Evolutionary conservation across 176 grass and related monocot genomes (phyloP), one percentile per base, ranked within the genome.

Genomic region (Zoysia pacifica): DNA sequence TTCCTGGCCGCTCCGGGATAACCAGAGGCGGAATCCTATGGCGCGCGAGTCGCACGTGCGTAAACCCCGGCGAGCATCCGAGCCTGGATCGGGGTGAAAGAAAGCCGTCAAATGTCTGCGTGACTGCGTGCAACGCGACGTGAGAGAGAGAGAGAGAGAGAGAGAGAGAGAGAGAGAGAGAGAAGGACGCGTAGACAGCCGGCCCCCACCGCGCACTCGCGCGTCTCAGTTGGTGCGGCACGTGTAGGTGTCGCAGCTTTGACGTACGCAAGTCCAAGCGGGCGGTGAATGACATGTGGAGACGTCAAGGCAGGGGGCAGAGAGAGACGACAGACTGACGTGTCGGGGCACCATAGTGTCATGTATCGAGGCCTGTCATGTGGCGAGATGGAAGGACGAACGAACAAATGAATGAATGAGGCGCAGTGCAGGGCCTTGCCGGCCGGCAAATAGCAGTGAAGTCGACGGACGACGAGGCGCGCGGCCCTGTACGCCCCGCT

Each of bases 181-280:
- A 28, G 28, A 28, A 28, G 28, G 28, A 28, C 1, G 49, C 9
- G 79, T 20, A 39, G 39, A 40, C 6, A 69, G 2, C 6, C 53
- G 36, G 48, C 44, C 16, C 68, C 68, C 16, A 47, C 54, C 53
- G 13, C 11, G 45, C 79, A 65, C 56, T 82, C 79, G 28, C 47
- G 54, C 83, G 13, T 79, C 51, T 59, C 66, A 11, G 65, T 65
- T 72, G 83, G 86, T 83, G 80, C 73, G 86, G 67, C 79, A 78
- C 74, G 80, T 83, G 80, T 68, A 67, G 51, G 36, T 88, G 86
- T 74, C 74, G 36, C 86, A 3, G 51, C 50, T 52, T 83, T 79
- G 56, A 60, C 55, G 19, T 81, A 67, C 51, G 69, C 73, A 68
- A 39, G 80, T 73, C 63, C 86, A 68, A 79, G 14, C 13, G 51